These are phyloP conservation scores for Brettanomyces sp. DNA, from an alignment of 805 yeast genomes.

Conservation along the genomic window DNA sequence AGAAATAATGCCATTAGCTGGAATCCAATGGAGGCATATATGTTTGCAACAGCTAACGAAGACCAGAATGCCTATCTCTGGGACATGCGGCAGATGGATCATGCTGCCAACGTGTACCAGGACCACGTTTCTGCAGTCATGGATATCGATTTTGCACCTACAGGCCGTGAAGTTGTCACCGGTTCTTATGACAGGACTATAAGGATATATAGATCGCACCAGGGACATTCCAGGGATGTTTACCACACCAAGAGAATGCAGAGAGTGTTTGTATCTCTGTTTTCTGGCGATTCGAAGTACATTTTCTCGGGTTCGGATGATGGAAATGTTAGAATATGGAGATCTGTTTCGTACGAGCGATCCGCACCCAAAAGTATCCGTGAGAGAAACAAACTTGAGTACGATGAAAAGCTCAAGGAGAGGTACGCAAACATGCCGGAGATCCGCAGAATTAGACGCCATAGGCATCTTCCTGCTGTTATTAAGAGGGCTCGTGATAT, in stretches of 20 bases:
- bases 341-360: conserved; percentile 79
- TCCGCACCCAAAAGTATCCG: conserved; percentile 71
- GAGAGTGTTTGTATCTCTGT: conserved; percentile 75
- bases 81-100: conserved; percentile 88
- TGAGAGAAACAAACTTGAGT: conserved; percentile 76
- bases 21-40: conserved; percentile 97
- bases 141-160: conserved; percentile 92
- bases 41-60: conserved; percentile 86
- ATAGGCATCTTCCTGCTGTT: conserved; percentile 82
- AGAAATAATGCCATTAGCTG: conserved; percentile 81
- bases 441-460: conserved; percentile 78
- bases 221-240: conserved; percentile 90
- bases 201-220: conserved; percentile 55
- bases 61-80: conserved; percentile 92
- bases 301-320: conserved; percentile 91
- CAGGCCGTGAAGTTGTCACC: conserved; percentile 92
- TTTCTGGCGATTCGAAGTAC: conserved; percentile 82
- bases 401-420: conserved; percentile 85
- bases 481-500: conserved; percentile 86
- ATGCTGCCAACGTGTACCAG: conserved; percentile 77
- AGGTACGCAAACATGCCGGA: conserved; percentile 96
- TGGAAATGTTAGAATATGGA: conserved; percentile 91
- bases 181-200: conserved; percentile 94
- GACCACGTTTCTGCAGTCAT: conserved; percentile 95
- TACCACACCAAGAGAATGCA: conserved; percentile 99